Conservation (phyloP, 148 eudicot genomes). For the Camellia granthamiana region DNA sequence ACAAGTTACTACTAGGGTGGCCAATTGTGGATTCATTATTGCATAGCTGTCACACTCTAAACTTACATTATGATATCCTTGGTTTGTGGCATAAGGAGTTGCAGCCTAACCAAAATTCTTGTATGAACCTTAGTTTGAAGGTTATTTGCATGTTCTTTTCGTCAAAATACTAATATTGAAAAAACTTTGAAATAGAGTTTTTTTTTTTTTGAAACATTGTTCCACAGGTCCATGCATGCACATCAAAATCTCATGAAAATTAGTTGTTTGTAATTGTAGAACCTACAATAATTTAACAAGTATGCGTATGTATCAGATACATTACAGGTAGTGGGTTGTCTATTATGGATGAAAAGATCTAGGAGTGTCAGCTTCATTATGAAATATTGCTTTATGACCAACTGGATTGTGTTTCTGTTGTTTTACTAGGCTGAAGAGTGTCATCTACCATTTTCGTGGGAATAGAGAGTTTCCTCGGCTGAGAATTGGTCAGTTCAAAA, state of each 20-base stretch:
- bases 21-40: no score
- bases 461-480: slow-evolving; percentile 75
- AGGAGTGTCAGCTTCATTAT: not conserved
- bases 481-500: slow-evolving; percentile 66
- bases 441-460: slow-evolving; percentile 75
- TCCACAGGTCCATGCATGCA: not conserved
- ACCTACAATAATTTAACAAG: not conserved
- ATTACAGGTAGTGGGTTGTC: not conserved
- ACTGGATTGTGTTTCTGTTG: not conserved
- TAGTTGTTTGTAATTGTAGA: not conserved
- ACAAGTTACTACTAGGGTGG: no score
- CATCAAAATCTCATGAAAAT: not conserved
- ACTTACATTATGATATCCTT: no score
- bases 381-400: not conserved
- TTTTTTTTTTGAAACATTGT: no score
- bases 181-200: no score
- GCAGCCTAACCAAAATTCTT: no score
- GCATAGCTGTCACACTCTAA: no score
- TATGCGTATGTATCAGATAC: not conserved
- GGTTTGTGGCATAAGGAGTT: no score
- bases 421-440: slow-evolving; percentile 68
- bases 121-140: no score
- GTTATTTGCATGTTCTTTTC: no score
- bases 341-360: not conserved
- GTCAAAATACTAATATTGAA: no score